Evolutionary conservation across 495 filamentous ascomycete species (phyloP).

Genomic region (Viridothelium virens): DNA sequence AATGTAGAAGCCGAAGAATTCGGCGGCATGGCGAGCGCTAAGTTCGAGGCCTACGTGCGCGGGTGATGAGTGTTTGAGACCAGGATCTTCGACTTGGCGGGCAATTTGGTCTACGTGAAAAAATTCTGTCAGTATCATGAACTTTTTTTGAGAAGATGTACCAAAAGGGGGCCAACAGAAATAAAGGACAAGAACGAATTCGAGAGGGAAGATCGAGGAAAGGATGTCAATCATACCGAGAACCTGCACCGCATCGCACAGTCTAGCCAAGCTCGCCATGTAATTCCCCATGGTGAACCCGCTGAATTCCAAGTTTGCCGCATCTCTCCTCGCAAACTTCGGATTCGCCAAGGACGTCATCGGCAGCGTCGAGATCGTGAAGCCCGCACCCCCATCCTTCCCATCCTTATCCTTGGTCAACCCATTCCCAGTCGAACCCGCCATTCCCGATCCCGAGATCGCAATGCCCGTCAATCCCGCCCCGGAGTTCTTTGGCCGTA

Average conservation of each 20-base stretch:
- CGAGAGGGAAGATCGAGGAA: constrained; percentile 3
- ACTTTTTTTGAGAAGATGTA: neutral
- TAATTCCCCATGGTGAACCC: constrained; percentile 59
- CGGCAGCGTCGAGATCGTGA: constrained; percentile 62
- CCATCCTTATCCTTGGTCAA: constrained; percentile 35
- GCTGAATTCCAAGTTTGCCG: constrained; percentile 35
- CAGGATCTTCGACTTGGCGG: constrained; percentile 89
- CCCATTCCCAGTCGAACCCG: constrained; percentile 28
- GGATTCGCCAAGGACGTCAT: constrained; percentile 62
- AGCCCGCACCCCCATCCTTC: constrained; percentile 46
- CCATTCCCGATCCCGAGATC: constrained; percentile 24
- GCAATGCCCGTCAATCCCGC: constrained; percentile 42
- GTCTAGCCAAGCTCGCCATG: constrained; percentile 78
- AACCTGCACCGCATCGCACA: constrained; percentile 91
- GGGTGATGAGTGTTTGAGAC: constrained; percentile 69
- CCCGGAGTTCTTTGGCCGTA: constrained; percentile 81
- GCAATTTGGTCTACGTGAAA: constrained; percentile 75
- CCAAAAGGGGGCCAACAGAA: neutral
- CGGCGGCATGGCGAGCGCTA: constrained; percentile 84
- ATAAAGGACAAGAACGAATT: constrained; percentile 4
- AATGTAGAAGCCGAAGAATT: constrained; percentile 96
- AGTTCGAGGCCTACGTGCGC: constrained; percentile 92
- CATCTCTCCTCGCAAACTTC: constrained; percentile 54
- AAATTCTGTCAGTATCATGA: neutral
- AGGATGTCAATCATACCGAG: constrained; percentile 60